phyloP scores from a whole-genome alignment of 805 yeast genomes.

The Yarrowia hollandica region DNA sequence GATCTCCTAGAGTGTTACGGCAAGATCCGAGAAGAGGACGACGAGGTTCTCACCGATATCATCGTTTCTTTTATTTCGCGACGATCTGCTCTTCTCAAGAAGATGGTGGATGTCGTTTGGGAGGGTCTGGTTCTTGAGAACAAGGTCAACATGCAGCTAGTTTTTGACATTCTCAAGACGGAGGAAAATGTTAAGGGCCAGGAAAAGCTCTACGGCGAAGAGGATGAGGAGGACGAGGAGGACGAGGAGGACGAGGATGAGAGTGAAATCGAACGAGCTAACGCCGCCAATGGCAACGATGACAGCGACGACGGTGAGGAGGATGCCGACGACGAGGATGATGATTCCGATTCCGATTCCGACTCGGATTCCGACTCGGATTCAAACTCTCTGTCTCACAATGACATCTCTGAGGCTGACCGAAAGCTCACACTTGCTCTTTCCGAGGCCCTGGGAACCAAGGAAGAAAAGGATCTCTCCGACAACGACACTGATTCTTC shows the following conservation, averaged over 20 bases:
- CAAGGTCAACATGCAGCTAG: slow-evolving; percentile 48
- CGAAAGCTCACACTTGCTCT: slow-evolving; percentile 43
- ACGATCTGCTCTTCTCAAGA: slow-evolving; percentile 57
- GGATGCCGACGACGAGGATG: slow-evolving; percentile 44
- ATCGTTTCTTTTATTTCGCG: slow-evolving; percentile 58
- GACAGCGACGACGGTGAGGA: slow-evolving; percentile 41
- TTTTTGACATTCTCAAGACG: slow-evolving; percentile 58
- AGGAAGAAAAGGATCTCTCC: slow-evolving; percentile 30
- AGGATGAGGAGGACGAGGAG: slow-evolving; percentile 49
- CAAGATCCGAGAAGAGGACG: slow-evolving; percentile 41
- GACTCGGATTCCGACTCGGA: slow-evolving; percentile 43
- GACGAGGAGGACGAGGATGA: slow-evolving; percentile 47
- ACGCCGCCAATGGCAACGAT: slow-evolving; percentile 42
- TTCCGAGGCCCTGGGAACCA: slow-evolving; percentile 36
- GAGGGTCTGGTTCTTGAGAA: slow-evolving; percentile 51
- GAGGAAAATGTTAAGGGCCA: slow-evolving; percentile 85
- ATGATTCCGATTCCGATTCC: slow-evolving; percentile 45
- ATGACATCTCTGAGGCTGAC: slow-evolving; percentile 44
- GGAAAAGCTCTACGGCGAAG: slow-evolving; percentile 68
- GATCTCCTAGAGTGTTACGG: slow-evolving; percentile 68
- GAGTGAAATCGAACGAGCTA: slow-evolving; percentile 36
- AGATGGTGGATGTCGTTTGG: slow-evolving; percentile 57
- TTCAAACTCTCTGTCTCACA: slow-evolving; percentile 35
- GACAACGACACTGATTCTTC: slow-evolving; percentile 54
- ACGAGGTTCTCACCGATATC: slow-evolving; percentile 55